A percentile compares a stretch with the other conserved stretches of the same genome.
Evolutionary conservation across 371 early-diverging fungal genomes (phyloP).

Genomic region (Apophysomyces sp.): DNA sequence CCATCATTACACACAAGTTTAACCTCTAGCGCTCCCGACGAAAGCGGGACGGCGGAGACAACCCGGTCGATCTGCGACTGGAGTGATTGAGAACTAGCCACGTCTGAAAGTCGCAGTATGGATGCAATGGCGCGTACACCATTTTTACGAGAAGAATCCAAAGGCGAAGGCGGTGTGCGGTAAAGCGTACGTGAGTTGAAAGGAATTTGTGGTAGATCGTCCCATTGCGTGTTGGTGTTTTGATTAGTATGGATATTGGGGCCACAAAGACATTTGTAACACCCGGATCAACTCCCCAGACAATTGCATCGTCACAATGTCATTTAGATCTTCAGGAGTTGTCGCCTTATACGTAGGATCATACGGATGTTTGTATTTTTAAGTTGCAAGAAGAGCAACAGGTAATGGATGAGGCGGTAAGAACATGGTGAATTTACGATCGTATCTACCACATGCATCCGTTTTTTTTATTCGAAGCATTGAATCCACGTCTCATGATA

Average conservation of each 20-base stretch:
- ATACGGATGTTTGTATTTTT: too few relatives aligned
- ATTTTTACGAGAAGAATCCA: slow-evolving; percentile 14
- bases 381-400: too few relatives aligned
- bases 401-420: too few relatives aligned
- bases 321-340: too few relatives aligned
- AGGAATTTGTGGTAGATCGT: slow-evolving; percentile 24
- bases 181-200: slow-evolving; percentile 27
- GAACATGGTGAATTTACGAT: too few relatives aligned
- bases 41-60: slow-evolving; percentile 12
- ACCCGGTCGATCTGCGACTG: slow-evolving; percentile 20
- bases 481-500: too few relatives aligned
- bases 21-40: slow-evolving; percentile 58
- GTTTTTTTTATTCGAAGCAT: too few relatives aligned
- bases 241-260: slow-evolving; percentile 58
- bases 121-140: slow-evolving; percentile 32
- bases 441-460: too few relatives aligned
- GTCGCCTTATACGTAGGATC: too few relatives aligned
- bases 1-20: slow-evolving; percentile 85
- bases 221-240: slow-evolving; percentile 17
- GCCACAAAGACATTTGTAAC: too few relatives aligned
- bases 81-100: slow-evolving; percentile 6
- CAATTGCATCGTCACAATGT: too few relatives aligned
- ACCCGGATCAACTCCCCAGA: too few relatives aligned
- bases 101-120: slow-evolving; percentile 60
- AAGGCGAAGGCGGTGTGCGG: slow-evolving; percentile 21